Evolutionary conservation across 768 basidiomycete species (phyloP), one percentile per base, ranked within the genome.

Genomic region (Coprinopsis sp.): DNA sequence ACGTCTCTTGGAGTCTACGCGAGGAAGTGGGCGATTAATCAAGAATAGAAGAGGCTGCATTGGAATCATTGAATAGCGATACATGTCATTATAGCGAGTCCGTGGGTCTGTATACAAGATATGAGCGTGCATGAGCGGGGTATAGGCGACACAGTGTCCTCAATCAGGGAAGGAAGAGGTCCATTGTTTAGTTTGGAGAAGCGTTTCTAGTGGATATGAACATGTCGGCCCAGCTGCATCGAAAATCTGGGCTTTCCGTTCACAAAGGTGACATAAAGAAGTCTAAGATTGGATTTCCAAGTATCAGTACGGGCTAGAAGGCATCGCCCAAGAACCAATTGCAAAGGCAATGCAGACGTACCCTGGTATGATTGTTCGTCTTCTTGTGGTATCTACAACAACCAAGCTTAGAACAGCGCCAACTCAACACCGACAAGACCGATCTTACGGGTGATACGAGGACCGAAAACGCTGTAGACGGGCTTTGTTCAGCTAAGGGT

Each of bases 201-300:
- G 30, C n/a, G 30, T 31, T 8, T 31, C 18, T 30, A 64, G 31
- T 58, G 54, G 46, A 65, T 49, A 44, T 63, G 63, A 24, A 68
- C 61, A 47, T 67, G 64, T 6, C 58, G 57, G 16, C 66, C 64
- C 6, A 67, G 37, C 45, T 66, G 63, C 22, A 62, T 37, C 22
- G 58, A 61, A 36, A 67, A 65, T 24, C 58, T 59, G 33, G 64
- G 61, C 49, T 53, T 64, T 11, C 63, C 33, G 16, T 61, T 61
- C 27, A 54, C 42, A 44, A 67, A 65, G 19, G 66, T 65, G 28
- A 67, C 64, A 54, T 67, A 67, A n/a, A 67, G 54, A 41, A 67
- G 59, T 18, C 66, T 65, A 24, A 47, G 19, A 37, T 13, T 7
- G 13, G 14, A 33, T 19, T 21, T 34, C 31, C 29, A 33, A 41